Evolutionary conservation across 2,329 filamentous ascomycete genomes (phyloP).

Genomic region (Pleochaeta shiraiana): DNA sequence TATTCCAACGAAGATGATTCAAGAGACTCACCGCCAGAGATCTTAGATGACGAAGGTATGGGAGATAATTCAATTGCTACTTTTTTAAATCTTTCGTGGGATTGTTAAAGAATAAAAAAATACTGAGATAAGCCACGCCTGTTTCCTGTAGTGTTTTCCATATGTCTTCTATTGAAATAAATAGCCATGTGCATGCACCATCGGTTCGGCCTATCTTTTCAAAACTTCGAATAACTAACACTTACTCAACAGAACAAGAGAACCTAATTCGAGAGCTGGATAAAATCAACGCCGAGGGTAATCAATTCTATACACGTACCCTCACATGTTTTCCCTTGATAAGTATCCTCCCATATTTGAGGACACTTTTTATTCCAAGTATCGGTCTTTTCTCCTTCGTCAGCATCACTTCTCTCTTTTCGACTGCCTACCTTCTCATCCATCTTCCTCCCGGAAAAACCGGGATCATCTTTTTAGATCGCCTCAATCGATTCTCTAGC

Average conservation of each 20-base stretch:
- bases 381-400: slow-evolving; percentile 26
- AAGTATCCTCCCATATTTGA: slow-evolving; percentile 32
- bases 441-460: slow-evolving; percentile 31
- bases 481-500: slow-evolving; percentile 16
- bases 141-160: too few relatives aligned
- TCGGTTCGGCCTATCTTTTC: too few relatives aligned
- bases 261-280: slow-evolving; percentile 33
- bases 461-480: slow-evolving; percentile 29
- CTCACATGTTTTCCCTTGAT: slow-evolving; percentile 39
- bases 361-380: slow-evolving; percentile 22
- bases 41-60: neutral
- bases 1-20: neutral
- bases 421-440: slow-evolving; percentile 38
- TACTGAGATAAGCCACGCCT: too few relatives aligned
- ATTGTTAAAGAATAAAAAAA: too few relatives aligned
- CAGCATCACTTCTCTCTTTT: slow-evolving; percentile 37
- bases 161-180: too few relatives aligned
- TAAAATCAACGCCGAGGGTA: slow-evolving; percentile 31
- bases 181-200: too few relatives aligned
- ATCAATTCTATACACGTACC: slow-evolving; percentile 32
- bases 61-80: too few relatives aligned
- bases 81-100: too few relatives aligned
- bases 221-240: too few relatives aligned
- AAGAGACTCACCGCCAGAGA: neutral
- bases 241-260: slow-evolving; percentile 51